Base-by-base conservation (phyloP, 2,329 filamentous ascomycete species). In the Verticillium alfalfae region DNA sequence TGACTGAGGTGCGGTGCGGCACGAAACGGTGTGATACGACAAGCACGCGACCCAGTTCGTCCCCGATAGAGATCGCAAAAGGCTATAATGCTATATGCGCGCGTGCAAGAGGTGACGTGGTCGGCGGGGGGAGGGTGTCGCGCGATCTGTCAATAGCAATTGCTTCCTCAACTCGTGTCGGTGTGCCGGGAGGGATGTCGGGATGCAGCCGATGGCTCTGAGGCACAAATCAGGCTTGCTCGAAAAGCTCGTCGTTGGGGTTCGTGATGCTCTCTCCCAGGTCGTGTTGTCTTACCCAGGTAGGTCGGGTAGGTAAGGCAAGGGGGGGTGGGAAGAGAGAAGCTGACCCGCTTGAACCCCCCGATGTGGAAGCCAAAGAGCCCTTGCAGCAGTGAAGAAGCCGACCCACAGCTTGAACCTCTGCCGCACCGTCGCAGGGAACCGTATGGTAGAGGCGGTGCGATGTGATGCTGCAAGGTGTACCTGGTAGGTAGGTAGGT, bases 361-460 rank as follows among this genome's bases (percentile, higher is more conserved):
- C 45, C 45, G 45, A 52, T 18, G 45, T 52, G 45, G 45, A 22
- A 52, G 45, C 62, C 62, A 55, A 58, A 59, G 56, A 62, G 54
- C 56, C 62, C 62, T 65, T 61, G 64, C 64, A 65, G 62, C 62
- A 62, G 60, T 58, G 61, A 59, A 56, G 60, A 60, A 36, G 60
- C 26, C 26, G 26, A 61, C 62, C 64, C 62, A 59, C 64, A 62
- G 62, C 63, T 59, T 52, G n/a, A n/a, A 13, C 18, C 45, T 52
- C 18, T 22, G 45, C 18, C 45, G 45, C 45, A 52, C 45, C 9
- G 45, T 52, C 45, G 45, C 45, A 52, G 45, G n/a, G 45, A 52
- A 31, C 26, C 26, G 26, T 31, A 26, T 52, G 45, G 45, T 9
- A 52, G 45, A 16, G 12, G 45, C 45, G 22, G n/a, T 41, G 39